Percentiles rank a stretch among this genome's conserved stretches.
These are phyloP conservation scores for Claviceps sp. DNA, from an alignment of 2,329 filamentous ascomycete species.

Conservation along the genomic window DNA sequence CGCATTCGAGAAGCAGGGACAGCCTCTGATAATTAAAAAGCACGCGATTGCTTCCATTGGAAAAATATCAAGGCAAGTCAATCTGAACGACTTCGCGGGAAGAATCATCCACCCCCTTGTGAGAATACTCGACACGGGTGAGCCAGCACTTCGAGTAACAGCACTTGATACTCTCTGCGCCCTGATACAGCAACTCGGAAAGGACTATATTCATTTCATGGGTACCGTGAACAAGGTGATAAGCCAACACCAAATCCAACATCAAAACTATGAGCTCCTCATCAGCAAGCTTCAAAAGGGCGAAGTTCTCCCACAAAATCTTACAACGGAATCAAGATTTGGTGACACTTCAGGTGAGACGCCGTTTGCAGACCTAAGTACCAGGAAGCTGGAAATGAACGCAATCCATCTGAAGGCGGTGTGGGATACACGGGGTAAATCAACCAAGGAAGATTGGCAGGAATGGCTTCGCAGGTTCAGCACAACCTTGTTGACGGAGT, in stretches of 20 bases:
- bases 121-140: slow-evolving; percentile 61
- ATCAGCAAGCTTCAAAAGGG: slow-evolving; percentile 89
- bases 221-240: slow-evolving; percentile 84
- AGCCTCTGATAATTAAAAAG: slow-evolving; percentile 68
- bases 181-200: slow-evolving; percentile 87
- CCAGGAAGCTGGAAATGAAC: slow-evolving; percentile 93
- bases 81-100: slow-evolving; percentile 90
- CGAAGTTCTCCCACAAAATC: slow-evolving; percentile 85
- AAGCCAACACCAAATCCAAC: slow-evolving; percentile 65
- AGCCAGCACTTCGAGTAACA: slow-evolving; percentile 60
- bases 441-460: slow-evolving; percentile 96
- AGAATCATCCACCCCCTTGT: slow-evolving; percentile 92
- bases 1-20: slow-evolving; percentile 80
- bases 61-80: slow-evolving; percentile 88
- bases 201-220: slow-evolving; percentile 90
- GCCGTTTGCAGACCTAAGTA: slow-evolving; percentile 68
- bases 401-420: slow-evolving; percentile 93
- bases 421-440: slow-evolving; percentile 94
- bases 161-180: slow-evolving; percentile 91
- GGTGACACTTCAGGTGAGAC: slow-evolving; percentile 67
- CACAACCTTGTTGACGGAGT: slow-evolving; percentile 87
- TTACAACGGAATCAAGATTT: slow-evolving; percentile 76
- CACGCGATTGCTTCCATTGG: slow-evolving; percentile 89
- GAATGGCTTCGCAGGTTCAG: slow-evolving; percentile 98
- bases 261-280: slow-evolving; percentile 84